Conservation (phyloP, 2,329 filamentous ascomycete species). For the Tolypocladium paradoxum region DNA sequence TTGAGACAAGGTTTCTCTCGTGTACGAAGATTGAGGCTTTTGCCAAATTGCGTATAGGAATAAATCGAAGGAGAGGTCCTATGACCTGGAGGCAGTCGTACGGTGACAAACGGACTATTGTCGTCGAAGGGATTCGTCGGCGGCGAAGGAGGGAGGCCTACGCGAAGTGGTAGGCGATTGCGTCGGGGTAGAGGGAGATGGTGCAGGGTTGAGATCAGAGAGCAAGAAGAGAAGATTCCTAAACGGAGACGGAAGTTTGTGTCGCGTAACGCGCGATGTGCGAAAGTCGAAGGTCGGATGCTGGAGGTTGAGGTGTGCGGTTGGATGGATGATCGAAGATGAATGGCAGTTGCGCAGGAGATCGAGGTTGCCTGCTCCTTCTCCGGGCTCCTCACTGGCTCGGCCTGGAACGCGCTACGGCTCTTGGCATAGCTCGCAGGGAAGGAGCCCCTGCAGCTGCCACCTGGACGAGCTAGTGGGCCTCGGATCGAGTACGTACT, state of each 20-base stretch:
- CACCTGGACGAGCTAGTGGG: not conserved
- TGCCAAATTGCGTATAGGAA: not conserved
- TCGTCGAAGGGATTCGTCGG: not conserved
- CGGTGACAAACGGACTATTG: not conserved
- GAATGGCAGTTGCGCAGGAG: not conserved
- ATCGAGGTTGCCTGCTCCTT: not conserved
- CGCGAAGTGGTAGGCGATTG: not conserved
- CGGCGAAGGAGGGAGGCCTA: not conserved
- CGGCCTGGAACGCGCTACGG: not conserved
- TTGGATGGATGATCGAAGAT: not conserved
- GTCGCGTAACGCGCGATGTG: not conserved
- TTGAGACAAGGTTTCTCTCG: not conserved
- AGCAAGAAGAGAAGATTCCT: not conserved
- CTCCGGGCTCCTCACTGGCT: not conserved
- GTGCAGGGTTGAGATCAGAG: not conserved
- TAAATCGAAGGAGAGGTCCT: not conserved
- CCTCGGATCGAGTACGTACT: too few species aligned
- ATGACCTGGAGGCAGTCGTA: not conserved
- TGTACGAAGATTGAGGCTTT: not conserved
- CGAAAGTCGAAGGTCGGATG: conserved; percentile 3
- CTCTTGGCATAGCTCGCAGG: not conserved
- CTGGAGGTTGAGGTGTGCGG: too few species aligned
- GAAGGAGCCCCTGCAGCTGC: not conserved
- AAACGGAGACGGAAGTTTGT: not conserved
- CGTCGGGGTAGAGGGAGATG: not conserved